phyloP scores from a whole-genome alignment of 192 early-diverging fungal genomes.

The Coemansia sp. region DNA sequence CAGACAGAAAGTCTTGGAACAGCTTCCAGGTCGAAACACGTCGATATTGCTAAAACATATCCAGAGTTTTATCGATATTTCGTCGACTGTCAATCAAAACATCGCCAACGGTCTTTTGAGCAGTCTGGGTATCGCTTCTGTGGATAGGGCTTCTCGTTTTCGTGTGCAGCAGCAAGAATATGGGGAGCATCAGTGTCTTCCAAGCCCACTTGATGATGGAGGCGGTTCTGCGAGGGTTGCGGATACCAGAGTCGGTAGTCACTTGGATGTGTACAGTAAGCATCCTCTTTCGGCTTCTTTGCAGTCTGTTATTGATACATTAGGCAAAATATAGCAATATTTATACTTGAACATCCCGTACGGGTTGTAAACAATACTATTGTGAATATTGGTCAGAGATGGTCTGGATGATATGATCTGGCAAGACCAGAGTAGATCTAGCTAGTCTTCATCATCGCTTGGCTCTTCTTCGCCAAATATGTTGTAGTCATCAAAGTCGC shows the following conservation, averaged over 20 bases:
- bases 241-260: not conserved
- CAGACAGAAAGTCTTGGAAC: constrained; percentile 18
- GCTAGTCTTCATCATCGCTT: constrained; percentile 4
- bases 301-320: constrained; percentile 6
- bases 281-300: not conserved
- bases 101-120: constrained; percentile 29
- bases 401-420: not conserved
- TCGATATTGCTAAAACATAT: constrained; percentile 28
- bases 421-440: not conserved
- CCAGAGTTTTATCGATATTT: constrained; percentile 36
- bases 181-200: not conserved
- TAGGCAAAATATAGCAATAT: constrained; percentile 4
- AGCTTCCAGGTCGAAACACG: constrained; percentile 22
- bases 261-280: not conserved
- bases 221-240: not conserved
- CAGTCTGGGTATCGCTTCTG: constrained; percentile 12
- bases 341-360: not conserved
- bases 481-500: constrained; percentile 24
- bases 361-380: too few relatives aligned
- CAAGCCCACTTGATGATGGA: not conserved
- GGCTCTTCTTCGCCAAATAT: constrained; percentile 33
- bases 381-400: not conserved
- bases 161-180: not conserved
- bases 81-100: constrained; percentile 32
- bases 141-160: not conserved